Evolutionary conservation across 1,139 yeast species (phyloP).

Genomic region (Yamadazyma dushanensis): DNA sequence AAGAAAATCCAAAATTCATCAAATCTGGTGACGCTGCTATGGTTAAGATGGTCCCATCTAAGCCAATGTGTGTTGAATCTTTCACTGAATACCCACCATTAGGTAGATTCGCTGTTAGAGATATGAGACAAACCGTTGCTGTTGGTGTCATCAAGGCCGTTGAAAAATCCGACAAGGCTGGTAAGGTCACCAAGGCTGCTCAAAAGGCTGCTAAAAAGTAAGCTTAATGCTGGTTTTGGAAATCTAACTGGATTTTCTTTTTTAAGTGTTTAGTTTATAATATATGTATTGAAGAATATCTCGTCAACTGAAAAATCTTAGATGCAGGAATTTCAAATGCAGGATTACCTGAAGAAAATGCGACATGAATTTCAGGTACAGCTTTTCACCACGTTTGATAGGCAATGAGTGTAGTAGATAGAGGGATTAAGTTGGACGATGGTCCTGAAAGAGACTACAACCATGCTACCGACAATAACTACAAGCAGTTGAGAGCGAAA

Average conservation of each 20-base stretch:
- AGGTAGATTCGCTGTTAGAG: constrained; percentile 99
- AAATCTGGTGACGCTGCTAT: constrained; percentile 12
- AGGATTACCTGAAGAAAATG: no score
- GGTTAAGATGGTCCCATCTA: constrained; percentile 71
- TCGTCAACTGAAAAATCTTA: neutral
- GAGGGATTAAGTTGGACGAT: constrained; percentile 39
- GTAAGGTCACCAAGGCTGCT: constrained; percentile 99
- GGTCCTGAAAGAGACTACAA: constrained; percentile 56
- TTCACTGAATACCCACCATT: constrained; percentile 98
- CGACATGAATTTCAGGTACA: constrained; percentile 6
- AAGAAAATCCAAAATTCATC: constrained; percentile 57
- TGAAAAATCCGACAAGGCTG: constrained; percentile 91
- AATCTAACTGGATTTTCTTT: constrained; percentile 12
- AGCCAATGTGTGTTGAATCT: constrained; percentile 97
- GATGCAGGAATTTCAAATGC: no score
- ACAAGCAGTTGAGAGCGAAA: constrained; percentile 59
- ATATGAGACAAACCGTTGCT: constrained; percentile 99
- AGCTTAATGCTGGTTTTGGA: constrained; percentile 10
- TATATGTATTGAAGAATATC: constrained; percentile 9
- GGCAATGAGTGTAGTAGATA: constrained; percentile 26
- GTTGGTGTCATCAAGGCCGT: constrained; percentile 99
- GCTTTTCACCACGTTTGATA: neutral
- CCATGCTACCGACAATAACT: constrained; percentile 69
- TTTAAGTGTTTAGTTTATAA: constrained; percentile 18
- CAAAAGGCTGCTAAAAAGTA: constrained; percentile 63